Evolutionary conservation across 2,329 filamentous ascomycete genomes (phyloP).

Genomic region (Diplodia seriata): DNA sequence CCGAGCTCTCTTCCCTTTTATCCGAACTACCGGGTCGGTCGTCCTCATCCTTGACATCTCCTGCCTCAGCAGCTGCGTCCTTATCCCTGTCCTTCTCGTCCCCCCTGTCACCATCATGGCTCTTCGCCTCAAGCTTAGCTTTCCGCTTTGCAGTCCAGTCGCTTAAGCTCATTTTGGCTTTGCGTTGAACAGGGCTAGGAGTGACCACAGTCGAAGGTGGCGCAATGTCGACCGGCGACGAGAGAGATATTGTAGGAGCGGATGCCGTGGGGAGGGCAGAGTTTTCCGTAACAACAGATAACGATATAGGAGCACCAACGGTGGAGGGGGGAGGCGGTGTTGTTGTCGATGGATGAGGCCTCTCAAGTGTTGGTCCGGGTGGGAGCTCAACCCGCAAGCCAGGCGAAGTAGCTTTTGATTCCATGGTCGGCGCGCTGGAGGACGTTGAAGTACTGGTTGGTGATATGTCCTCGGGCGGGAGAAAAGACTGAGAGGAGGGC

Average conservation of each 20-base stretch:
- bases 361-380: conserved; percentile 39
- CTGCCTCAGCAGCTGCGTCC: neutral
- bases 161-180: conserved; percentile 33
- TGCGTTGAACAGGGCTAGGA: conserved; percentile 30
- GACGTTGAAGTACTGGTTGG: conserved; percentile 27
- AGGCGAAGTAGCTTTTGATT: conserved; percentile 35
- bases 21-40: conserved; percentile 8
- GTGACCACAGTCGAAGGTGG: conserved; percentile 21
- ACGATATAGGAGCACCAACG: conserved; percentile 41
- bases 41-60: conserved; percentile 20
- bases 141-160: conserved; percentile 32
- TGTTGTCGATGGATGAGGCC: conserved; percentile 32
- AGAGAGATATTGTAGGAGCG: conserved; percentile 14
- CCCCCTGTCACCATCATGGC: conserved; percentile 9
- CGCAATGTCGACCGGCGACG: conserved; percentile 13
- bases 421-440: conserved; percentile 7
- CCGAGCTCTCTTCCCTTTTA: conserved; percentile 12
- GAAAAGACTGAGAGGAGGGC: conserved; percentile 40
- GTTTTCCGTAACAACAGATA: conserved; percentile 42
- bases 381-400: conserved; percentile 44
- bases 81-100: conserved; percentile 23
- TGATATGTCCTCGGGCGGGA: conserved; percentile 41
- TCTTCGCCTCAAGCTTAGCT: conserved; percentile 26
- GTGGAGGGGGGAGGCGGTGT: conserved; percentile 36
- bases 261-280: conserved; percentile 34